Evolutionary conservation across 805 yeast species (phyloP), one percentile per base, ranked within the genome.

Genomic region (Torulaspora quercuum): DNA sequence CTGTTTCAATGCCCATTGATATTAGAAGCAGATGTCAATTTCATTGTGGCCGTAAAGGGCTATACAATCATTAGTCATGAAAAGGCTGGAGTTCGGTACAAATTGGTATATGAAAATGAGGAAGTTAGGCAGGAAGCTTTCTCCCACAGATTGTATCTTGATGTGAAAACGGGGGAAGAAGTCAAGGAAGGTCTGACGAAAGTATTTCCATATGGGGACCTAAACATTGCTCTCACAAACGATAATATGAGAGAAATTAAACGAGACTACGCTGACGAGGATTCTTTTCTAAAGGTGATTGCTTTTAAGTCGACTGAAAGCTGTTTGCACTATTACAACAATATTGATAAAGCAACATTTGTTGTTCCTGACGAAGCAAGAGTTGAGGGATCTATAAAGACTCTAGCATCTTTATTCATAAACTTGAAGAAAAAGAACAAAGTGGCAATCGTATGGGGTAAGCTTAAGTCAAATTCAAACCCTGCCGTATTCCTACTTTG

Each of bases 361-460:
- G 59, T 90, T 0, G 76, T 80, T 6, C 88, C 95, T 0, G 80
- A 81, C 51, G 76, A 72, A 14, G 76, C 73, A 1, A 69, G 70
- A 0, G 74, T 65, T 41, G 60, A 69, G 16, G 84, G 89, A 16
- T 83, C 95, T 1, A 64, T 70, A 16, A 63, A 75, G 19, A 80
- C 90, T 0, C 73, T 88, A 50, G 68, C 84, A 1, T 72, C 88
- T 0, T 59, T 90, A 8, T 84, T 76, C 52, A 77, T 75, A 39
- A 70, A 79, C 3, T 61, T 92, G 60, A 54, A 63, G 4, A 68
- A 68, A 30, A 64, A 70, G 25, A 52, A 68, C 2, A 73, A 73
- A 49, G 77, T 72, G 49, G 92, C 84, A 0, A 61, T 90, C 6
- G 72, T 83, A 3, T 86, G 87, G 78, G 90, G 94, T 1, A 75